Percentiles rank a stretch among this genome's conserved stretches.
phyloP scores from a whole-genome alignment of 441 rosid genomes.

The Brassica balearica region DNA sequence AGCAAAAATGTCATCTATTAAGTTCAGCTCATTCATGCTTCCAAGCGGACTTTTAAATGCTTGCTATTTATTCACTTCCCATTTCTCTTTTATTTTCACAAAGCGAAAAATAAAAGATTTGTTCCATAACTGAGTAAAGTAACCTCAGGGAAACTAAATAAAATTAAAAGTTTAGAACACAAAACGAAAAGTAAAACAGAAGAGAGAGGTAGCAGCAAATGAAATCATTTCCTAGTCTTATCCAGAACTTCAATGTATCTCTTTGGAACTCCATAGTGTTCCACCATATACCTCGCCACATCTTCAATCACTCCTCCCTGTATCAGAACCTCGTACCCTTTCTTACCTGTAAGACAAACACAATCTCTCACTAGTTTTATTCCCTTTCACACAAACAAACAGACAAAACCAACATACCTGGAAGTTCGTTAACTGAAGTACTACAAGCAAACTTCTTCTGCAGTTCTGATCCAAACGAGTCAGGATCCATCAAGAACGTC shows the following conservation, averaged over 20 bases:
- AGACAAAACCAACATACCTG: conserved; percentile 51
- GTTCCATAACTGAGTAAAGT: conserved; percentile 5
- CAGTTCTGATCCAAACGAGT: conserved; percentile 87
- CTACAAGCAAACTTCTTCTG: conserved; percentile 99
- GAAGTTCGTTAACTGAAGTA: conserved; percentile 80
- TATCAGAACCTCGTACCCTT: conserved; percentile 85
- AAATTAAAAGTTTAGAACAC: conserved; percentile 16
- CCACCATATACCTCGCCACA: conserved; percentile 79
- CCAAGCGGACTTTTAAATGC: too few species aligned
- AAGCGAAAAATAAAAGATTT: neutral
- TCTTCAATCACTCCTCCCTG: conserved; percentile 96
- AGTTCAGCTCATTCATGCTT: too few species aligned
- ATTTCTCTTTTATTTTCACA: conserved; percentile 4
- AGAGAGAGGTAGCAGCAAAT: neutral
- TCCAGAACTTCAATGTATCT: conserved; percentile 89
- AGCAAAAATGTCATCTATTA: too few species aligned
- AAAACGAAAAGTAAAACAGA: neutral
- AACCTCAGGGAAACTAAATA: neutral
- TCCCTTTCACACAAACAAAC: neutral
- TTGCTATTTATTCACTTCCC: neutral
- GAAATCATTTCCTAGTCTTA: conserved; percentile 75
- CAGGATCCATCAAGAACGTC: conserved; percentile 79
- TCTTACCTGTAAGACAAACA: conserved; percentile 67
- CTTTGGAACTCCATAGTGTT: conserved; percentile 86
- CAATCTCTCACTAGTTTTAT: neutral